A percentile compares a stretch with the other conserved stretches of the same genome.
Evolutionary conservation across 2,329 filamentous ascomycete genomes (phyloP).

Genomic region (Cryoendolithus antarcticus): DNA sequence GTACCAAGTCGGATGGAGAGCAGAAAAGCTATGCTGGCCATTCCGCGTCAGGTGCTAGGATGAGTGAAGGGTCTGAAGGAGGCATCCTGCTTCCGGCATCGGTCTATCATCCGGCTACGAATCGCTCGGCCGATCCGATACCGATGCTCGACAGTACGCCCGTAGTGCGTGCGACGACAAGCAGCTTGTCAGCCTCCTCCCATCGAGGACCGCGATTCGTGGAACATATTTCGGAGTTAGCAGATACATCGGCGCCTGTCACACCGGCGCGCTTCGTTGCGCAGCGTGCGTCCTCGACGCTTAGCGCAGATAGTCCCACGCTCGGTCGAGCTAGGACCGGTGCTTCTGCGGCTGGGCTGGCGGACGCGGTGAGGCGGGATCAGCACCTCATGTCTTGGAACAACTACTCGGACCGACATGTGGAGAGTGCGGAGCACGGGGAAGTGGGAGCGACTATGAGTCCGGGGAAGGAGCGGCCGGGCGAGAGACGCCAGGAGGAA

Average conservation of each 20-base stretch:
- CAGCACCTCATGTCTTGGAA: slow-evolving; percentile 17
- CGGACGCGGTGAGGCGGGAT: slow-evolving; percentile 9
- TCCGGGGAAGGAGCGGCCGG: neutral
- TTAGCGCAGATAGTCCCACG: slow-evolving; percentile 11
- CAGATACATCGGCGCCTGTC: slow-evolving; percentile 8
- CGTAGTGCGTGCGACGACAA: slow-evolving; percentile 2
- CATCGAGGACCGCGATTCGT: slow-evolving; percentile 7
- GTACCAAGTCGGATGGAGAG: no score
- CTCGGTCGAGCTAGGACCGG: slow-evolving; percentile 10
- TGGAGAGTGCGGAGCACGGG: neutral
- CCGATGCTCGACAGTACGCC: slow-evolving; percentile 9
- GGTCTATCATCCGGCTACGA: slow-evolving; percentile 4
- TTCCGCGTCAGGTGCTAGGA: no score
- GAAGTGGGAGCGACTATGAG: slow-evolving; percentile 2
- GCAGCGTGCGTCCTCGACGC: neutral
- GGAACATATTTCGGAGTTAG: slow-evolving; percentile 9
- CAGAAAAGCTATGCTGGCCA: no score
- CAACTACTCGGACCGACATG: slow-evolving; percentile 9
- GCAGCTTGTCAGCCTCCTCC: slow-evolving; percentile 1
- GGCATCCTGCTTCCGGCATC: slow-evolving; percentile 3
- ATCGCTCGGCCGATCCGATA: slow-evolving; percentile 3
- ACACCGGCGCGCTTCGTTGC: neutral
- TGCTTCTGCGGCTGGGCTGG: slow-evolving; percentile 13
- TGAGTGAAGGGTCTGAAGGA: no score
- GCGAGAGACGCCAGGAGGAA: slow-evolving; percentile 4